A percentile compares a stretch with the other conserved stretches of the same genome.
Evolutionary conservation across 1,284 basidiomycete genomes (phyloP).

Genomic region (Pseudozyma tsukubaensis): DNA sequence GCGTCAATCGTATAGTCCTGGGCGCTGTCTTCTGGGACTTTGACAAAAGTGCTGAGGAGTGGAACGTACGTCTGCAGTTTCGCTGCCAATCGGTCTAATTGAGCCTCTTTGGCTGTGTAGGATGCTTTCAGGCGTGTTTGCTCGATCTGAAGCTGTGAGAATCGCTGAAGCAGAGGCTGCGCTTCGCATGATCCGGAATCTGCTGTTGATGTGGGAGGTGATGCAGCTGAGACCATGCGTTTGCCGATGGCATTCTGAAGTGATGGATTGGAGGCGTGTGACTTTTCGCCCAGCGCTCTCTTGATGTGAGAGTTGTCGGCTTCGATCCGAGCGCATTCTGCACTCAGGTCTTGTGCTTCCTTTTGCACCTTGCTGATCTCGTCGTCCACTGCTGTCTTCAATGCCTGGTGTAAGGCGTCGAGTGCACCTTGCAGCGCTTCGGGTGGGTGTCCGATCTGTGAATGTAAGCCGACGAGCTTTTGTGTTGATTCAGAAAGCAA

Average conservation of each 20-base stretch:
- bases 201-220: conserved; percentile 10
- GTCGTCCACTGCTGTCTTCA: conserved; percentile 61
- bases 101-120: conserved; percentile 37
- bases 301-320: conserved; percentile 29
- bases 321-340: conserved; percentile 43
- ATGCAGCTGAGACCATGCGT: conserved; percentile 46
- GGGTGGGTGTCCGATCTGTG: conserved; percentile 59
- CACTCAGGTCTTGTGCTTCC: conserved; percentile 51
- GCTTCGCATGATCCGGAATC: conserved; percentile 5
- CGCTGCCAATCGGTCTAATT: conserved; percentile 34
- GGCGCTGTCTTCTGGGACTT: conserved; percentile 18
- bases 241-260: conserved; percentile 46
- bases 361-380: conserved; percentile 57
- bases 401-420: conserved; percentile 55
- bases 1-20: conserved; percentile 2
- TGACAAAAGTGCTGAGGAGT: conserved; percentile 49
- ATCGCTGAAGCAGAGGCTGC: conserved; percentile 48
- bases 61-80: conserved; percentile 46
- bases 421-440: conserved; percentile 56
- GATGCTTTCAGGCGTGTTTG: conserved; percentile 38
- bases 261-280: conserved; percentile 27
- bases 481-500: conserved; percentile 58
- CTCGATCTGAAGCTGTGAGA: conserved; percentile 33
- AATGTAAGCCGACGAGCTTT: conserved; percentile 54
- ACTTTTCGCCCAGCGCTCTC: conserved; percentile 36